A percentile compares a stretch with the other conserved stretches of the same genome.
Evolutionary conservation across 179 eudicot species (phyloP).

Genomic region (Nepenthes alata): DNA sequence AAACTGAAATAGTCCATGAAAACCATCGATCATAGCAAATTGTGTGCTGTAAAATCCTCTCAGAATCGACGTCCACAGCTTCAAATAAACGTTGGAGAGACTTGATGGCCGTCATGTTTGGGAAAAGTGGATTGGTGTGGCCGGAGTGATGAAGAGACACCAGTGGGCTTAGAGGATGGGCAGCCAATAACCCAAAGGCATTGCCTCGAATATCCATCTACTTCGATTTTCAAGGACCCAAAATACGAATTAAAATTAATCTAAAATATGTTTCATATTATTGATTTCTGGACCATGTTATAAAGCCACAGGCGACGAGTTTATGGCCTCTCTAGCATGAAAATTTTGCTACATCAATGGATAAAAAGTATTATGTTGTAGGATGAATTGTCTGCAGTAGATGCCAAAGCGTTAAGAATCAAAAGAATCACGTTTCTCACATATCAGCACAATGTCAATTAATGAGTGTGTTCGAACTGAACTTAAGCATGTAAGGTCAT

Average conservation of each 20-base stretch:
- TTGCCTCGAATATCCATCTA: slow-evolving; percentile 78
- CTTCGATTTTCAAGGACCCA: background rate
- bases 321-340: background rate
- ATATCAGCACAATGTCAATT: no score
- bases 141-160: slow-evolving; percentile 72
- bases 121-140: slow-evolving; percentile 56
- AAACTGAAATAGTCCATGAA: slow-evolving; percentile 50
- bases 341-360: background rate
- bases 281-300: no score
- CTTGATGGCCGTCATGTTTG: slow-evolving; percentile 34
- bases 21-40: slow-evolving; percentile 52
- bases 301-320: no score
- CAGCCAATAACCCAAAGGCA: slow-evolving; percentile 55
- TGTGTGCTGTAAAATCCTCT: slow-evolving; percentile 57
- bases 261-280: background rate
- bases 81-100: slow-evolving; percentile 50
- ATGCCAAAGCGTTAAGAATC: background rate
- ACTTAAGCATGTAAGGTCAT: no score
- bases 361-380: background rate
- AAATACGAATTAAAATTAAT: background rate
- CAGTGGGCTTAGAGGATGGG: slow-evolving; percentile 67
- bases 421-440: background rate
- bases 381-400: background rate
- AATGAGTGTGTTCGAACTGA: no score
- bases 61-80: slow-evolving; percentile 51